Conservation (phyloP, 2,329 filamentous ascomycete genomes). For the Colletotrichum destructivum region DNA sequence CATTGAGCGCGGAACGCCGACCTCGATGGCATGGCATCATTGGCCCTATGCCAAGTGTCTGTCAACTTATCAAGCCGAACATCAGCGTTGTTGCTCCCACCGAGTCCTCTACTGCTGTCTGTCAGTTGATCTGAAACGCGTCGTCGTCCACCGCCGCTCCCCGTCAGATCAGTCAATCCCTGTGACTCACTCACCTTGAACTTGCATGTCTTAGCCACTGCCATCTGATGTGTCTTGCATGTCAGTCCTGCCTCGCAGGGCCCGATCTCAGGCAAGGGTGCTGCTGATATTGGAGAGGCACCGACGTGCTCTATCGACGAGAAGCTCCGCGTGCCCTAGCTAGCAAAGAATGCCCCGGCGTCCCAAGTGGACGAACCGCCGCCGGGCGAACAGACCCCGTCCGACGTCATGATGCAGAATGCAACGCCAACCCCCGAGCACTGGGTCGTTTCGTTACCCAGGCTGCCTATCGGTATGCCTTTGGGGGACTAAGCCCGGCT, state of each 20-base stretch:
- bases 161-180: not conserved
- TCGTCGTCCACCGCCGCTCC: not conserved
- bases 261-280: not conserved
- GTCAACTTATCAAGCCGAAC: not conserved
- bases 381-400: not conserved
- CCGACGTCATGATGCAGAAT: constrained; percentile 12
- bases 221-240: not conserved
- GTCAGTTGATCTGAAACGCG: constrained; percentile 9
- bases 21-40: constrained; percentile 2
- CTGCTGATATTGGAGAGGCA: not conserved
- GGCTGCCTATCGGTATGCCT: not conserved
- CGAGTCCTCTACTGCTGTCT: not conserved
- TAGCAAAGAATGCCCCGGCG: too few relatives aligned
- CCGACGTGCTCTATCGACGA: not conserved
- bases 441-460: not conserved
- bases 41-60: not conserved
- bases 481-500: not conserved
- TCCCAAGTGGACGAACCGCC: not conserved
- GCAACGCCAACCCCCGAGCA: not conserved
- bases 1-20: not conserved
- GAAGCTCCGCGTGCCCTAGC: not conserved
- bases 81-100: not conserved
- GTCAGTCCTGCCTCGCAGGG: not conserved
- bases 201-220: not conserved
- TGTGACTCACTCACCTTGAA: not conserved